These are phyloP conservation scores for Sarocladium kiliense DNA, from an alignment of 2,329 filamentous ascomycete species.

Conservation along the genomic window DNA sequence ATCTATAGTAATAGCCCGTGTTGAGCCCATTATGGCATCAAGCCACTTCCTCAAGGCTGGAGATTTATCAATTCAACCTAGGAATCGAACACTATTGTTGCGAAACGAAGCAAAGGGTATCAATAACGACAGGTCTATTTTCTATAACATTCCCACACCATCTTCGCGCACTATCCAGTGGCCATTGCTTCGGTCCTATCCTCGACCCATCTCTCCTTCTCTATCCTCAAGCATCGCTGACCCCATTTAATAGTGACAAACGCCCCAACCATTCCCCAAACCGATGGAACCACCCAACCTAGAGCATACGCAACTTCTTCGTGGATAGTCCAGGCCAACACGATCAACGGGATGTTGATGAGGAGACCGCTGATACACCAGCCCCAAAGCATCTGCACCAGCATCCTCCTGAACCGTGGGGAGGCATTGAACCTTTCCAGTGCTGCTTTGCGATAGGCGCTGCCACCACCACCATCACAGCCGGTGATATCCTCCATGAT, in stretches of 20 bases:
- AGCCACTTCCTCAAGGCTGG: too few species aligned
- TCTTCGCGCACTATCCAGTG: neutral
- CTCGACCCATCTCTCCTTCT: constrained; percentile 12
- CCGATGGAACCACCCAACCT: constrained; percentile 12
- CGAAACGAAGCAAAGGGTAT: too few species aligned
- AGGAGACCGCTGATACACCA: constrained; percentile 19
- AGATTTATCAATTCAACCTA: too few species aligned
- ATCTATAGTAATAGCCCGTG: too few species aligned
- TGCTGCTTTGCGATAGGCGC: constrained; percentile 16
- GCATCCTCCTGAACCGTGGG: constrained; percentile 19
- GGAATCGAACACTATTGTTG: too few species aligned
- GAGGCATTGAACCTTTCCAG: constrained; percentile 19
- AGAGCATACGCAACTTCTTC: constrained; percentile 13
- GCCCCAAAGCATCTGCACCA: constrained; percentile 18
- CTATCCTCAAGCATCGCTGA: constrained; percentile 11
- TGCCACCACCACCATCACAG: constrained; percentile 50
- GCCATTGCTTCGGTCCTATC: neutral
- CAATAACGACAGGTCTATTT: neutral
- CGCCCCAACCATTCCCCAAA: constrained; percentile 12
- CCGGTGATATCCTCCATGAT: constrained; percentile 57
- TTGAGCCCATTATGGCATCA: too few species aligned
- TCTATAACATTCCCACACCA: neutral
- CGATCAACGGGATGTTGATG: constrained; percentile 13
- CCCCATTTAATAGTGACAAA: constrained; percentile 12
- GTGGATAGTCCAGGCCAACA: constrained; percentile 11